phyloP scores from a whole-genome alignment of 2,329 filamentous ascomycete species.

The Phoma sp. region DNA sequence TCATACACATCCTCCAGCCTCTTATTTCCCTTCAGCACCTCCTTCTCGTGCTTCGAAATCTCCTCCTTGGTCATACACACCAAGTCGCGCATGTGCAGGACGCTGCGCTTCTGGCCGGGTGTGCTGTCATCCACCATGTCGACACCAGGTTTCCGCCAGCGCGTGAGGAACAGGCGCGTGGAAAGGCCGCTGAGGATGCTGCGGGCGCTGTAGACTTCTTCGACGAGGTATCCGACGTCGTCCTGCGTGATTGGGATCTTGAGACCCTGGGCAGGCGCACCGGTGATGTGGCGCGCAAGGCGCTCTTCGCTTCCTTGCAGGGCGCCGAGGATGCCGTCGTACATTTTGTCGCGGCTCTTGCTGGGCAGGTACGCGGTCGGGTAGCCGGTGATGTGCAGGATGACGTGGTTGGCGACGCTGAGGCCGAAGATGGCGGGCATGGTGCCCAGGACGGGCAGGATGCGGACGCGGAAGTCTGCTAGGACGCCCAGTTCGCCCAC shows the following conservation, averaged over 20 bases:
- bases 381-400: slow-evolving; percentile 80
- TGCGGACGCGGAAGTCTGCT: slow-evolving; percentile 92
- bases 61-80: slow-evolving; percentile 96
- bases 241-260: slow-evolving; percentile 78
- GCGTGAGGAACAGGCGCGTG: slow-evolving; percentile 77
- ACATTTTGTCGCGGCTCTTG: slow-evolving; percentile 89
- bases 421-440: slow-evolving; percentile 98
- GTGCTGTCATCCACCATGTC: slow-evolving; percentile 70
- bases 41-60: slow-evolving; percentile 76
- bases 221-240: slow-evolving; percentile 86
- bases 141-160: slow-evolving; percentile 74
- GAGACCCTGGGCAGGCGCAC: slow-evolving; percentile 69
- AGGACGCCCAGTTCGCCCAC: slow-evolving; percentile 88
- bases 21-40: slow-evolving; percentile 75
- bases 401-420: slow-evolving; percentile 88
- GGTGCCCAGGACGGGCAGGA: slow-evolving; percentile 90
- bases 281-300: slow-evolving; percentile 63
- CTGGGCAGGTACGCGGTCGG: slow-evolving; percentile 81
- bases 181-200: slow-evolving; percentile 83
- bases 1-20: slow-evolving; percentile 76
- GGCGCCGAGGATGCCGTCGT: slow-evolving; percentile 78
- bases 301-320: slow-evolving; percentile 83
- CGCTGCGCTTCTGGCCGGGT: slow-evolving; percentile 79
- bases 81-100: slow-evolving; percentile 71
- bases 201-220: slow-evolving; percentile 85